Percentiles rank a stretch among this genome's conserved stretches.
phyloP scores from a whole-genome alignment of 352 stramenopile species.

The Sclerospora graminicola region DNA sequence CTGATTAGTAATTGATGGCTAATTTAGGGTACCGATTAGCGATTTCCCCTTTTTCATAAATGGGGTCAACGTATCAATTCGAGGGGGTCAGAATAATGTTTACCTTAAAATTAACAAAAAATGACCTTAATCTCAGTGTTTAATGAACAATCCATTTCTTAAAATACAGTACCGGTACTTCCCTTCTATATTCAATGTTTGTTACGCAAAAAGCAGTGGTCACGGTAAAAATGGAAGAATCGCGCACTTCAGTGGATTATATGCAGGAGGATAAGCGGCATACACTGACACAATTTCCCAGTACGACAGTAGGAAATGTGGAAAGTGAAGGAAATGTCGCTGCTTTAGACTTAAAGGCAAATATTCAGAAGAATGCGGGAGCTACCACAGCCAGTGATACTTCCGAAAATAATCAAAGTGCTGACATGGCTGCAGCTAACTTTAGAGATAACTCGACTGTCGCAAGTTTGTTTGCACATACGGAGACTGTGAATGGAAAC shows the following conservation, averaged over 20 bases:
- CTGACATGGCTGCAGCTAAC: neutral
- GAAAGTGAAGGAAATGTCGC: neutral
- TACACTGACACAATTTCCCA: neutral
- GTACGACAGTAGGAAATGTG: neutral
- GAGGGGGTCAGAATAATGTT: too few species aligned
- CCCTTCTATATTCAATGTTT: too few species aligned
- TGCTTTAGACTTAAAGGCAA: neutral
- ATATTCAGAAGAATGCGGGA: neutral
- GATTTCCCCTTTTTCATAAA: too few species aligned
- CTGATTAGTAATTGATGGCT: too few species aligned
- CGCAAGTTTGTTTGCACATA: neutral
- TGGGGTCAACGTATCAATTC: too few species aligned
- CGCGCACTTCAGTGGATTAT: neutral
- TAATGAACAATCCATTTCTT: too few species aligned
- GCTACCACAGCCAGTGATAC: neutral
- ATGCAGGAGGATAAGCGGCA: neutral
- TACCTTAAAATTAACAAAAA: too few species aligned
- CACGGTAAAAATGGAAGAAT: slow-evolving; percentile 7
- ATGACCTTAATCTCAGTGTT: too few species aligned
- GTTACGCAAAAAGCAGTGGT: too few species aligned
- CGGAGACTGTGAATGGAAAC: neutral
- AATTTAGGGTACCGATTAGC: too few species aligned
- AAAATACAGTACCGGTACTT: too few species aligned
- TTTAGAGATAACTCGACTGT: neutral
- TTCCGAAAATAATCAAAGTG: neutral